A percentile compares a stretch with the other conserved stretches of the same genome.
Evolutionary conservation across 257 asterid genomes (phyloP).

Genomic region (Solanum tacnaense): DNA sequence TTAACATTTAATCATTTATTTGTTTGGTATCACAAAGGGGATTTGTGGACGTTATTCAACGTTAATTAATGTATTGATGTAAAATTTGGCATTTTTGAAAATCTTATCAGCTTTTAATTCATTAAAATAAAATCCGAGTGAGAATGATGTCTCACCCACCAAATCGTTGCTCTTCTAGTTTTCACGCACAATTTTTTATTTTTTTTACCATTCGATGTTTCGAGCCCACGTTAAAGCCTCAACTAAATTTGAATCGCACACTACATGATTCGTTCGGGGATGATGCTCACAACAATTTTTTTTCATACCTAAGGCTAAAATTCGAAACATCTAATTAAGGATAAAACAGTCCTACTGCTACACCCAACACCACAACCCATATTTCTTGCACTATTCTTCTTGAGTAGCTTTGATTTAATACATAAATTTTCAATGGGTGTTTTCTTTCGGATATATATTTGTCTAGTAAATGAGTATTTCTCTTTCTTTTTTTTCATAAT

Average conservation of each 20-base stretch:
- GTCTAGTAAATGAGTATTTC: neutral
- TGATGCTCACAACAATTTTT: too few species aligned
- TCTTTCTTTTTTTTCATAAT: neutral
- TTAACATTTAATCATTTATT: neutral
- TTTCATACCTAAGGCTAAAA: neutral
- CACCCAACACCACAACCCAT: neutral
- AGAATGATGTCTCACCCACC: conserved; percentile 34
- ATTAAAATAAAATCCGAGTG: conserved; percentile 10
- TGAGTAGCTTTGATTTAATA: neutral
- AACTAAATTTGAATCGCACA: too few species aligned
- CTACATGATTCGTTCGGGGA: too few species aligned
- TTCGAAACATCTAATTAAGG: neutral
- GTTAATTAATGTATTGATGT: neutral
- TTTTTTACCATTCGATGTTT: neutral
- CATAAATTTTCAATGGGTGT: neutral
- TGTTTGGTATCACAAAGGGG: neutral
- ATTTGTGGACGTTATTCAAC: conserved; percentile 3
- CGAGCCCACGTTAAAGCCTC: neutral
- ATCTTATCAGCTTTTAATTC: neutral
- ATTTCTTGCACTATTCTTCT: neutral
- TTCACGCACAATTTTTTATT: neutral
- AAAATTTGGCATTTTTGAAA: conserved; percentile 11
- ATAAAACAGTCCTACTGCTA: neutral
- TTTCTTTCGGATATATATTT: neutral
- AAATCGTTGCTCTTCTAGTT: conserved; percentile 18